phyloP scores from a whole-genome alignment of 805 yeast genomes.

The Saccharomycopsis oosterbeekiorum region DNA sequence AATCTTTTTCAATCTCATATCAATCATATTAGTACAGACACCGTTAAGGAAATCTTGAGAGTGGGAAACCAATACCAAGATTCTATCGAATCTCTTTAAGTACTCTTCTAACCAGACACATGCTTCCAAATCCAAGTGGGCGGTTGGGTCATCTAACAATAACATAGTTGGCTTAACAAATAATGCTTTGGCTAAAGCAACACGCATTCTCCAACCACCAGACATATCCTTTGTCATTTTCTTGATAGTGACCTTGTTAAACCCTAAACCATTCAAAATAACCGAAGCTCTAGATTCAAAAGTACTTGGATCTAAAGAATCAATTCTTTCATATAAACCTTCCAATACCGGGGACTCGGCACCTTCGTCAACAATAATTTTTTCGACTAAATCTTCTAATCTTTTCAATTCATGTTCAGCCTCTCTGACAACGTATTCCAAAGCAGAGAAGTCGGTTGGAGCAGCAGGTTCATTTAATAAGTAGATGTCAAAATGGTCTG shows the following conservation, averaged over 20 bases:
- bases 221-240: conserved; percentile 98
- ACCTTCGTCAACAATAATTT: conserved; percentile 79
- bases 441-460: conserved; percentile 82
- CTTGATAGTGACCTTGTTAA: conserved; percentile 74
- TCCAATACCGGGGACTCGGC: conserved; percentile 86
- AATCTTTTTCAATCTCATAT: conserved; percentile 80
- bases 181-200: conserved; percentile 93
- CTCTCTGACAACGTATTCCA: conserved; percentile 94
- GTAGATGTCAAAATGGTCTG: conserved; percentile 84
- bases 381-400: conserved; percentile 86
- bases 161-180: conserved; percentile 95
- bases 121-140: conserved; percentile 97
- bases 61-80: conserved; percentile 89
- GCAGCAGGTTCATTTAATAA: conserved; percentile 96
- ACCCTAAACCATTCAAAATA: conserved; percentile 94
- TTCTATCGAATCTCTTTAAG: conserved; percentile 87
- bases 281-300: conserved; percentile 95
- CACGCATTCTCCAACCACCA: conserved; percentile 99
- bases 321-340: conserved; percentile 88
- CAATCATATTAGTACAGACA: conserved; percentile 96
- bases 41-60: conserved; percentile 99
- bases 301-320: conserved; percentile 90
- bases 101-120: conserved; percentile 99
- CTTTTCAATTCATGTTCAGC: conserved; percentile 89
- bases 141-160: conserved; percentile 96